Evolutionary conservation across 352 stramenopile species (phyloP).

Genomic region (Phytophthora fragariaefolia): DNA sequence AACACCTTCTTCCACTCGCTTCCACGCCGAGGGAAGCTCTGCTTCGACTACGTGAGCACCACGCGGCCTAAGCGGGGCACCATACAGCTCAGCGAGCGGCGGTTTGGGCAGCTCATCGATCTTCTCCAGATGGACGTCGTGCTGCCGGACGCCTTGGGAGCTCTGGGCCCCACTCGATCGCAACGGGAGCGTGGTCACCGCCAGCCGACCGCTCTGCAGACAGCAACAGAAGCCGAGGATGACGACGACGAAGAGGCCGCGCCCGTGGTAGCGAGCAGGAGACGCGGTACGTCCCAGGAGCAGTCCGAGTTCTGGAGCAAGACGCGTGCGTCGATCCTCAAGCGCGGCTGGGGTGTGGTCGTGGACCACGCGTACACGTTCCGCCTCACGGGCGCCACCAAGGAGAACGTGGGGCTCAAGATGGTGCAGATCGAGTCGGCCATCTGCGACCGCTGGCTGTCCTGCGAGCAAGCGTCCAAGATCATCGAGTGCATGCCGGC

Average conservation of each 20-base stretch:
- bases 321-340: constrained; percentile 52
- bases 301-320: constrained; percentile 63
- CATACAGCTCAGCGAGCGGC: constrained; percentile 61
- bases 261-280: constrained; percentile 5
- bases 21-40: constrained; percentile 73
- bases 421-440: constrained; percentile 85
- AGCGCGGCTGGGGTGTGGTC: constrained; percentile 45
- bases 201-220: constrained; percentile 2
- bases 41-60: constrained; percentile 93
- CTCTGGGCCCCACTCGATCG: constrained; percentile 25
- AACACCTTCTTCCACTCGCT: constrained; percentile 83
- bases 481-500: constrained; percentile 82
- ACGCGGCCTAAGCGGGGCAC: constrained; percentile 69
- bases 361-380: constrained; percentile 49
- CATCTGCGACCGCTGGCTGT: constrained; percentile 82
- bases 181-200: constrained; percentile 21
- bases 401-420: constrained; percentile 77
- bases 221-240: constrained; percentile 4
- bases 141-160: constrained; percentile 24
- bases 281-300: constrained; percentile 24
- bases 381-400: constrained; percentile 55
- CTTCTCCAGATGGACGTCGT: constrained; percentile 62
- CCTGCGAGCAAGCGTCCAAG: constrained; percentile 64
- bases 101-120: constrained; percentile 78
- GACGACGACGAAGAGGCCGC: constrained; percentile 9